Conservation (phyloP, 345 rosid species). For the Acer yangbiense region DNA sequence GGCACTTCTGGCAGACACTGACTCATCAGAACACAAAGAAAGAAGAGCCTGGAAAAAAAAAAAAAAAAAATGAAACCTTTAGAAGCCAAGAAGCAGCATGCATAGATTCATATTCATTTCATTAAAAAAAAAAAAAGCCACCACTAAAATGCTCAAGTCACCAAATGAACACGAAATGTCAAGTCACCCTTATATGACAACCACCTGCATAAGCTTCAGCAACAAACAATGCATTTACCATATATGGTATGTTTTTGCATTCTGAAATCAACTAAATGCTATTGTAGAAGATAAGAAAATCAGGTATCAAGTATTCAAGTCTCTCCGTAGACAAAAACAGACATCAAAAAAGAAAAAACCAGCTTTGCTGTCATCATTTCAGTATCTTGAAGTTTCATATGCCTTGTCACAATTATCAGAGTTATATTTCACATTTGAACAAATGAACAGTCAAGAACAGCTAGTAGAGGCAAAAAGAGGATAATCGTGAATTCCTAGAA, state of each 20-base stretch:
- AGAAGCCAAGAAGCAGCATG: constrained; percentile 17
- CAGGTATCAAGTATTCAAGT: background rate
- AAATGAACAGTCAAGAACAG: background rate
- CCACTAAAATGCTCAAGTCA: constrained; percentile 3
- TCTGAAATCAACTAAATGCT: constrained; percentile 10
- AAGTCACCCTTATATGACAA: background rate
- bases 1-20: constrained; percentile 81
- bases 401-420: background rate
- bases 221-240: background rate
- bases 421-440: background rate
- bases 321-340: background rate
- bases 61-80: constrained; percentile 31
- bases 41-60: constrained; percentile 76
- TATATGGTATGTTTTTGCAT: background rate
- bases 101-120: background rate
- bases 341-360: background rate
- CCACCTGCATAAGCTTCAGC: constrained; percentile 6
- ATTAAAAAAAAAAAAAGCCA: background rate
- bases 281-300: background rate
- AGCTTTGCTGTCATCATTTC: background rate
- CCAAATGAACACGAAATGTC: constrained; percentile 3
- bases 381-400: background rate
- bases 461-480: background rate
- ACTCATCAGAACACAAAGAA: constrained; percentile 87
- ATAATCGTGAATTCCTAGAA: background rate